These are phyloP conservation scores for Paramarasmius palmivorus DNA, from an alignment of 1,284 basidiomycete species.

Conservation along the genomic window DNA sequence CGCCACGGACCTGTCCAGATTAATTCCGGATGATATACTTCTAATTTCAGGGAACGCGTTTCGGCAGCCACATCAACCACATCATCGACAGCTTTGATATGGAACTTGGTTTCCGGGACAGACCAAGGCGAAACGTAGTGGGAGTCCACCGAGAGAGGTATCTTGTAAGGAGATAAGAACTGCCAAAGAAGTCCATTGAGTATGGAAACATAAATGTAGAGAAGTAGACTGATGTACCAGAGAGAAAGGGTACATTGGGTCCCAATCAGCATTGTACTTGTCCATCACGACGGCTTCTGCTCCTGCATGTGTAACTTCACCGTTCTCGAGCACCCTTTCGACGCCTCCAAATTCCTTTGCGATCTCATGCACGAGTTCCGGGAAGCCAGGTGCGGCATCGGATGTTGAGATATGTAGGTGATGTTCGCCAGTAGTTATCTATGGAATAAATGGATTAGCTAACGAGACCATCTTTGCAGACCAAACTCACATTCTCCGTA, in stretches of 20 bases:
- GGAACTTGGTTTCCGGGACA: constrained; percentile 46
- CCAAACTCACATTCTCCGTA: constrained; percentile 76
- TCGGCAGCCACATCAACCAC: constrained; percentile 55
- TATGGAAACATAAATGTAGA: neutral
- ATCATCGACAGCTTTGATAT: constrained; percentile 63
- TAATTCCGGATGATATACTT: constrained; percentile 79
- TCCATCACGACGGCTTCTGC: constrained; percentile 58
- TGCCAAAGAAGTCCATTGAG: constrained; percentile 26
- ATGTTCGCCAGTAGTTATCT: constrained; percentile 76
- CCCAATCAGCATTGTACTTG: constrained; percentile 80
- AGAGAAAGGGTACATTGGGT: constrained; percentile 86
- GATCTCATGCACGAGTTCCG: constrained; percentile 62
- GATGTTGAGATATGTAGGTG: constrained; percentile 83
- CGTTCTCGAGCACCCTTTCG: constrained; percentile 18
- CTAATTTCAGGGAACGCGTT: constrained; percentile 72
- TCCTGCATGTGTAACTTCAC: constrained; percentile 4
- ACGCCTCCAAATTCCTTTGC: constrained; percentile 57
- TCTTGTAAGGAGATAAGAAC: constrained; percentile 80
- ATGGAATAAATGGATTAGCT: constrained; percentile 4
- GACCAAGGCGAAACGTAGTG: constrained; percentile 57
- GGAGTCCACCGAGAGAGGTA: constrained; percentile 56
- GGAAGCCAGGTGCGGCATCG: constrained; percentile 81
- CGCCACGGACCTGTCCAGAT: constrained; percentile 78
- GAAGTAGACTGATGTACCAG: constrained; percentile 45
- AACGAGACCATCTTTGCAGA: constrained; percentile 3